Percentiles rank a stretch among this genome's conserved stretches.
Evolutionary conservation across 2,329 filamentous ascomycete species (phyloP).

Genomic region (Colletotrichum endophyticum): DNA sequence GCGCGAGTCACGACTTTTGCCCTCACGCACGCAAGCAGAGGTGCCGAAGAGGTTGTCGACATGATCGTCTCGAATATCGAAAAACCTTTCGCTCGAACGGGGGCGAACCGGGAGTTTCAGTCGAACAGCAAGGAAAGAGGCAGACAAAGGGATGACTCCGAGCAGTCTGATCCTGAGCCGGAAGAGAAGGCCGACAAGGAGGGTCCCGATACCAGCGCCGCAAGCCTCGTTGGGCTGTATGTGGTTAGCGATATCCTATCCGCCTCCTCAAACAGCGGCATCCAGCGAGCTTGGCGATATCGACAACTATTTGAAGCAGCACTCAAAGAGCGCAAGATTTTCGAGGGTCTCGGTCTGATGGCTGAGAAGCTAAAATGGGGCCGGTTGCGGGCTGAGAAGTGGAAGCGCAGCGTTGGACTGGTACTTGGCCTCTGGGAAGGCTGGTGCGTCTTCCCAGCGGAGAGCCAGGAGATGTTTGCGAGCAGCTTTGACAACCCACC

Average conservation of each 20-base stretch:
- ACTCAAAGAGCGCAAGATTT: slow-evolving; percentile 70
- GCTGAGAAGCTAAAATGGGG: slow-evolving; percentile 80
- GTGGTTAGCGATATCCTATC: slow-evolving; percentile 79
- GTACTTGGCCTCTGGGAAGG: slow-evolving; percentile 75
- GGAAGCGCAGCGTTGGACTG: slow-evolving; percentile 76
- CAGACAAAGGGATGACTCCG: slow-evolving; percentile 37
- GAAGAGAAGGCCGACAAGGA: slow-evolving; percentile 49
- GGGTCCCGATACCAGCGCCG: slow-evolving; percentile 67
- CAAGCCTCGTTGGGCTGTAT: slow-evolving; percentile 83
- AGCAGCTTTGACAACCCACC: slow-evolving; percentile 75
- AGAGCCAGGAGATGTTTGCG: slow-evolving; percentile 74
- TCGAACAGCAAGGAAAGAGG: slow-evolving; percentile 23
- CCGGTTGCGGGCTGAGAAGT: slow-evolving; percentile 80
- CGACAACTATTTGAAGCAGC: slow-evolving; percentile 79
- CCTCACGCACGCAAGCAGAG: slow-evolving; percentile 82
- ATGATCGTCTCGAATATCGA: slow-evolving; percentile 84
- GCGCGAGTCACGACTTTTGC: slow-evolving; percentile 88
- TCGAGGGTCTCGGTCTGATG: slow-evolving; percentile 76
- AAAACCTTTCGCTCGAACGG: slow-evolving; percentile 75
- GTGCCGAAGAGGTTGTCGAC: slow-evolving; percentile 90
- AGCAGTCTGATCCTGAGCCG: slow-evolving; percentile 37
- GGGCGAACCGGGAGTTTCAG: slow-evolving; percentile 58
- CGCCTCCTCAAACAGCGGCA: slow-evolving; percentile 75
- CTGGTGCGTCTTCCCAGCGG: slow-evolving; percentile 75
- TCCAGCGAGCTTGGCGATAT: slow-evolving; percentile 87